Conservation (phyloP, 768 basidiomycete species). For the Trametes sanguinea region DNA sequence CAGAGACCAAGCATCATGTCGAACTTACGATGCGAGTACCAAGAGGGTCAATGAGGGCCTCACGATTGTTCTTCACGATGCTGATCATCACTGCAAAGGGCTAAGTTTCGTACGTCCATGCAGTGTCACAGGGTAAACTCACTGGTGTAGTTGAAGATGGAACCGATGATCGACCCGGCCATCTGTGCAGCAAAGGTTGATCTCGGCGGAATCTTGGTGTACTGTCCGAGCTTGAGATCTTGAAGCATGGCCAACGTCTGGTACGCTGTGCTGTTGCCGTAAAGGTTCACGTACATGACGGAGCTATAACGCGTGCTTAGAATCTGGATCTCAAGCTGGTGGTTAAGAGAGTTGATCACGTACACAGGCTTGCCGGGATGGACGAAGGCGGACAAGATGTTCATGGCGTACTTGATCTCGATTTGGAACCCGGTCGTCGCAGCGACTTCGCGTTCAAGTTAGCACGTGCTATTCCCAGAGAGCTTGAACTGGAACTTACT, state of each 20-base stretch:
- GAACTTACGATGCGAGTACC: constrained; percentile 47
- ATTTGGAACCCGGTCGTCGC: constrained; percentile 48
- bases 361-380: constrained; percentile 51
- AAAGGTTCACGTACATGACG: constrained; percentile 58
- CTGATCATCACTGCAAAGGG: constrained; percentile 47
- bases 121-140: constrained; percentile 7
- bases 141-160: constrained; percentile 55
- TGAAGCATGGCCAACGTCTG: constrained; percentile 56
- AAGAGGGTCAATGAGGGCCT: constrained; percentile 47
- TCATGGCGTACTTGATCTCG: constrained; percentile 51
- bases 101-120: not conserved
- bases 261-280: constrained; percentile 52
- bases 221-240: constrained; percentile 57
- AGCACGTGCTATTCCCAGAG: not conserved
- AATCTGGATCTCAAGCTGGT: not conserved
- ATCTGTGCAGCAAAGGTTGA: constrained; percentile 51
- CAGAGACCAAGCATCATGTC: no score
- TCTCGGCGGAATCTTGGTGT: constrained; percentile 54
- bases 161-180: constrained; percentile 52
- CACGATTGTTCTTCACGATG: constrained; percentile 49
- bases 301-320: constrained; percentile 32
- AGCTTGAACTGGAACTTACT: constrained; percentile 32
- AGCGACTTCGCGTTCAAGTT: constrained; percentile 32
- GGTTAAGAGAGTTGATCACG: constrained; percentile 1
- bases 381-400: constrained; percentile 52